Conservation (phyloP, 116 monocot genomes). For the Zostera marina region DNA sequence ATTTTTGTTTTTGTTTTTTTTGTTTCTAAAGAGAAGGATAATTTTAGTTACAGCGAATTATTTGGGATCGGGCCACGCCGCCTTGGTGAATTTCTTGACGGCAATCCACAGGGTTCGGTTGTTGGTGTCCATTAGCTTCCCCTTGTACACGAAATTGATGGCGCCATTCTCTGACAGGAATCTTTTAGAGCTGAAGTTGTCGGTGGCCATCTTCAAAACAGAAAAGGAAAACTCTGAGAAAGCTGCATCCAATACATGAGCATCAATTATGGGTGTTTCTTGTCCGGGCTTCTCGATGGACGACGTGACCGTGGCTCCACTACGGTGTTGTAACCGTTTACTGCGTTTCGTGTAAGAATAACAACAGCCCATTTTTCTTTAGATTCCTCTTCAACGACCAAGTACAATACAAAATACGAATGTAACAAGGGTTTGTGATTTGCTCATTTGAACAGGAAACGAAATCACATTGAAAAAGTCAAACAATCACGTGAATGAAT, state of each 20-base stretch:
- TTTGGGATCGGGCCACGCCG: slow-evolving; percentile 90
- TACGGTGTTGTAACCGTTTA: no score
- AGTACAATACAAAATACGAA: neutral
- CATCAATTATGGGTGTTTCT: no score
- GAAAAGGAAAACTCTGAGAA: neutral
- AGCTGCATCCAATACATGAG: no score
- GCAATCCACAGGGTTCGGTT: slow-evolving; percentile 58
- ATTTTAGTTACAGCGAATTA: slow-evolving; percentile 54
- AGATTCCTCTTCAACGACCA: neutral
- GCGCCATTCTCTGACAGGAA: slow-evolving; percentile 89
- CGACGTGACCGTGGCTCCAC: no score
- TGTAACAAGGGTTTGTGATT: no score
- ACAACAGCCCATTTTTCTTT: neutral
- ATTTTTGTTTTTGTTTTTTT: no score
- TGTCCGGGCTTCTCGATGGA: no score
- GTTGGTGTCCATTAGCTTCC: slow-evolving; percentile 24
- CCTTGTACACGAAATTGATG: slow-evolving; percentile 77
- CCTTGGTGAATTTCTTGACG: slow-evolving; percentile 88
- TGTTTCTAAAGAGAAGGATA: neutral
- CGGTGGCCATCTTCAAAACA: slow-evolving; percentile 57
- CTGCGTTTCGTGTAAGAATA: no score
- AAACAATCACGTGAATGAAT: no score
- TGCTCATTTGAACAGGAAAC: no score
- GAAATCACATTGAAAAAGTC: no score
- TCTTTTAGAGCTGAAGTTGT: slow-evolving; percentile 50